Base-by-base conservation (phyloP, 2,329 filamentous ascomycete species). In the Hyphodiscus sp. region DNA sequence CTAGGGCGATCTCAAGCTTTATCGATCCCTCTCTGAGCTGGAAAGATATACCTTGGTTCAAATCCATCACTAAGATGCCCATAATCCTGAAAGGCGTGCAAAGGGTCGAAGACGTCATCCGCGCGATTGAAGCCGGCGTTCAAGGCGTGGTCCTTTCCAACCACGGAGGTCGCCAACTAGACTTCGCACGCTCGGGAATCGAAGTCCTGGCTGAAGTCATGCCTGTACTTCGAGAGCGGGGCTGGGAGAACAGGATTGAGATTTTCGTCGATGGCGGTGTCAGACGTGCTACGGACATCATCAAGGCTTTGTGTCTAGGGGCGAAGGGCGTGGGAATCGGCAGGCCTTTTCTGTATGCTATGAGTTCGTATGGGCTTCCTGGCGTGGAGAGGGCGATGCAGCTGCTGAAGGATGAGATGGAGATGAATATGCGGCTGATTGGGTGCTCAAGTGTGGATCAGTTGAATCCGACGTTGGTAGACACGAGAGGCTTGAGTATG, bases 341-440 rank as follows among this genome's bases (percentile, higher is more conserved):
- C 2, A 78, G 94, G 49, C 94, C 94, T 20, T 97, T 99, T 76
- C 73, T 99, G 56, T 99, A 91, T 68, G 92, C 94, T 65, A 97
- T 99, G 92, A 88, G 86, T 58, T 83, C 90, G 10, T 97, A 97
- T 66, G 94, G 94, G 1, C 74, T 89, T 55, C 78, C 85, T 2
- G 94, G 94, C 59, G 92, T 97, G 19, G 89, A 95, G 67, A 81
- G 89, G 33, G 94, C 94, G 30, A 96, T 97, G 87, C 87, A 91
- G 71, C 74, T 96, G 54, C 79, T 96, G 62, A 91, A 89, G 74
- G 94, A 97, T 66, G 94, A 99, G 78, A 89, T 99, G 82, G 91
- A 95, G 75, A 97, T 97, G 92, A 94, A 92, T 67, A 97, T 99
- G 94, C 83, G 94, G 7, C 75, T 99, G 58, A 90, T 99, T 62